phyloP scores from a whole-genome alignment of 2,329 filamentous ascomycete genomes.

The Fusarium sp. region DNA sequence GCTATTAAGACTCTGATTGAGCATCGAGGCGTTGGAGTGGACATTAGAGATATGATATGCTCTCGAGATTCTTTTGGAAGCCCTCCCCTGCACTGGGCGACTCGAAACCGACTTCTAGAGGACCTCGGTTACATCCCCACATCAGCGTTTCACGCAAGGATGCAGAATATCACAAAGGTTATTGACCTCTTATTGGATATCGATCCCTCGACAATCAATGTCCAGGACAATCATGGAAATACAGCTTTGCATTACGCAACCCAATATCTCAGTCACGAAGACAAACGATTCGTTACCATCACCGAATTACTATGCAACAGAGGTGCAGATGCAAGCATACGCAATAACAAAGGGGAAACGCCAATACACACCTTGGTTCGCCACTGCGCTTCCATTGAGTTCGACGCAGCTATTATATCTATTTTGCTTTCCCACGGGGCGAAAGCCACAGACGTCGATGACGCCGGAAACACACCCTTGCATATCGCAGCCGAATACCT shows the following conservation, averaged over 20 bases:
- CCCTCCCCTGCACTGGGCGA: neutral
- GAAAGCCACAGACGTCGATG: accelerated
- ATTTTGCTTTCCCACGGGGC: neutral
- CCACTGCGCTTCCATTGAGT: accelerated
- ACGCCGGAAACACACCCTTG: neutral
- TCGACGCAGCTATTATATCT: neutral
- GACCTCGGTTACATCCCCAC: accelerated
- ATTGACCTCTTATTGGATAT: accelerated
- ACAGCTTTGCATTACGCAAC: constrained; percentile 6
- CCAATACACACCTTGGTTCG: neutral
- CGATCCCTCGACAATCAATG: neutral
- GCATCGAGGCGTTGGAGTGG: neutral
- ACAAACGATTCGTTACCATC: neutral
- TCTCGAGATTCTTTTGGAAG: neutral
- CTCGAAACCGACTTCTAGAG: neutral
- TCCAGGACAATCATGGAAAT: neutral
- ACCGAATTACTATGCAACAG: neutral
- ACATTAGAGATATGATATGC: neutral
- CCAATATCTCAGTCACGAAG: neutral
- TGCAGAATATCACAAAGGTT: accelerated
- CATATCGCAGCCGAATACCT: neutral
- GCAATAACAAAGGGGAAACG: neutral
- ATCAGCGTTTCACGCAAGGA: neutral
- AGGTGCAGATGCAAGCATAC: neutral
- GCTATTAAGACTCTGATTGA: neutral